phyloP scores from a whole-genome alignment of 768 basidiomycete species.

The Saitozyma sp. region DNA sequence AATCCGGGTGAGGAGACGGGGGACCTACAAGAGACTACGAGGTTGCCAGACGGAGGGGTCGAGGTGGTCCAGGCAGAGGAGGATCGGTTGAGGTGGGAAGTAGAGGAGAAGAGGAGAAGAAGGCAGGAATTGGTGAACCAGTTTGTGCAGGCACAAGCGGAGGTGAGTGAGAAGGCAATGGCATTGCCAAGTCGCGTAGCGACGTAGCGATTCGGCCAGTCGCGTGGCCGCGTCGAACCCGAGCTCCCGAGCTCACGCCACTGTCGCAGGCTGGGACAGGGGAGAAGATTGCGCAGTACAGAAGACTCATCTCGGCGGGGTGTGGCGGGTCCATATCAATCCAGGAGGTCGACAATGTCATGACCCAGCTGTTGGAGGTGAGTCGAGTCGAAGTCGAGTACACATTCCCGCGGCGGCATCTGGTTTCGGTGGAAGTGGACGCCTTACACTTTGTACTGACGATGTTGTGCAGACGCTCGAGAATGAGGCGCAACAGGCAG shows the following conservation, averaged over 20 bases:
- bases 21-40: slow-evolving; percentile 48
- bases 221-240: not conserved
- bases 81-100: slow-evolving; percentile 63
- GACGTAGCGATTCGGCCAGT: not conserved
- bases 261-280: slow-evolving; percentile 69
- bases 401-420: no score
- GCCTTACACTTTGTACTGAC: no score
- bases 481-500: no score
- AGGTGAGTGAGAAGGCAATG: slow-evolving; percentile 57
- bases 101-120: slow-evolving; percentile 66
- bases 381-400: slow-evolving; percentile 8
- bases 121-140: slow-evolving; percentile 72
- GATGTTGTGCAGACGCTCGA: no score
- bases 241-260: not conserved
- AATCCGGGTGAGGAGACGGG: slow-evolving; percentile 25
- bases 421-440: no score
- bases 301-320: slow-evolving; percentile 82
- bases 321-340: slow-evolving; percentile 76
- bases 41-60: slow-evolving; percentile 55
- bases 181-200: no score
- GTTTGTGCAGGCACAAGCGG: slow-evolving; percentile 77
- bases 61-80: slow-evolving; percentile 51
- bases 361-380: slow-evolving; percentile 77
- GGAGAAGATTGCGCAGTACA: slow-evolving; percentile 83
- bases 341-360: slow-evolving; percentile 81